phyloP scores from a whole-genome alignment of 2,329 filamentous ascomycete species.

The Aspergillus chevalieri region DNA sequence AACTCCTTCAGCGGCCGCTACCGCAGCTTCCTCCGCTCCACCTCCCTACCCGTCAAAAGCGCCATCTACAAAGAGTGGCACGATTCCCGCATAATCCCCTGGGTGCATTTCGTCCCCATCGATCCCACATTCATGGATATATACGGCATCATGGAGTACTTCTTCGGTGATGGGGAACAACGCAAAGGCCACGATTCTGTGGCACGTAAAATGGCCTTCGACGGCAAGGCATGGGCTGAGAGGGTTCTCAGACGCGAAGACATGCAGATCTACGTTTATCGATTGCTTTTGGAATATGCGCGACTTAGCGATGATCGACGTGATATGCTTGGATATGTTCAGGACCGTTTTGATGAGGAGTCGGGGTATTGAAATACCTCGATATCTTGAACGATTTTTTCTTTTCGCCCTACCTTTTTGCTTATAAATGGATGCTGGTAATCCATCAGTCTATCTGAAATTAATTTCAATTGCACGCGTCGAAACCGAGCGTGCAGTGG shows the following conservation, averaged over 20 bases:
- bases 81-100: conserved; percentile 64
- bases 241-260: conserved; percentile 64
- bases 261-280: conserved; percentile 64
- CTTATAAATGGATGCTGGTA: no score
- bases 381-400: background rate
- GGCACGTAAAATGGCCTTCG: conserved; percentile 59
- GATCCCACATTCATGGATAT: conserved; percentile 67
- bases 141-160: conserved; percentile 69
- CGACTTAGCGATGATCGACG: conserved; percentile 36
- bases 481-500: no score
- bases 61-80: conserved; percentile 79
- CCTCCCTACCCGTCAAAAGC: conserved; percentile 67
- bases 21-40: conserved; percentile 62
- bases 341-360: conserved; percentile 2
- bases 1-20: conserved; percentile 65
- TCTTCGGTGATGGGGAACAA: conserved; percentile 52
- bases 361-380: background rate
- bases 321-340: conserved; percentile 15
- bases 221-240: conserved; percentile 63
- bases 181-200: conserved; percentile 42
- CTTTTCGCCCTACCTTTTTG: no score
- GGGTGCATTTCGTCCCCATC: conserved; percentile 78
- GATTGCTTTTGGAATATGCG: conserved; percentile 60
- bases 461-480: no score
- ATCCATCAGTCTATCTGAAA: no score